Base-by-base conservation (phyloP, 2,329 filamentous ascomycete genomes). In the Alternaria burnsii region DNA sequence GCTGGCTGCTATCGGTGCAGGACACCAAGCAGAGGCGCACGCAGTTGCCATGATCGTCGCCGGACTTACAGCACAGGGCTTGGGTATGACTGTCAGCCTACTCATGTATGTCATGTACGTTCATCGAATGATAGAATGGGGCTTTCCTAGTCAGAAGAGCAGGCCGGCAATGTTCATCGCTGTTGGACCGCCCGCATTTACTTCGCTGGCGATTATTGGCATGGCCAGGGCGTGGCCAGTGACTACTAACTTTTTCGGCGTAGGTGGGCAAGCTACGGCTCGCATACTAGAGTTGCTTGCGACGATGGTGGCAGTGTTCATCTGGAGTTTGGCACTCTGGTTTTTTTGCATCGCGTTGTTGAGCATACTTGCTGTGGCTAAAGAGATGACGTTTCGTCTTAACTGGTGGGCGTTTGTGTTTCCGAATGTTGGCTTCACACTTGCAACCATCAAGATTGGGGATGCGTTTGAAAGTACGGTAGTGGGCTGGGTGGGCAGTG, bases 391-490 rank as follows among this genome's bases (percentile, higher is more conserved):
- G 83, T 82, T 87, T 86, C 66, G 53, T 81, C 78, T 89, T 2
- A 55, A 46, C 6, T 89, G 86, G 86, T 89, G 85, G 83, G 85
- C 85, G 0, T 82, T 85, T 69, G 70, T 78, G 1, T 79, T 78
- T 43, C 76, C 76, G 1, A 78, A 78, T 56, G 72, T 71, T 8
- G 76, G 76, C 8, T 78, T 78, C 44, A 68, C 72, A 18, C 47
- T 78, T 16, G 71, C 71, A 12, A 78, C 74, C 20, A 44, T 54
- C 16, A 38, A 30, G 28, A 38, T 36, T 40, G 47, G 47, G 20
- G 9, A 4, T 7, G 20, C 28, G 4, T 52, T 46, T 26, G 26
- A 4, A 18, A 57, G n/a, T 32, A 11, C 7, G 11, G 30, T 11
- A n/a, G 24, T 34, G 11, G 14, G 18, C 5, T 42, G 43, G 36